Evolutionary conservation across 129 eudicot genomes (phyloP), one percentile per base, ranked within the genome.

Genomic region (Apium graveolens): DNA sequence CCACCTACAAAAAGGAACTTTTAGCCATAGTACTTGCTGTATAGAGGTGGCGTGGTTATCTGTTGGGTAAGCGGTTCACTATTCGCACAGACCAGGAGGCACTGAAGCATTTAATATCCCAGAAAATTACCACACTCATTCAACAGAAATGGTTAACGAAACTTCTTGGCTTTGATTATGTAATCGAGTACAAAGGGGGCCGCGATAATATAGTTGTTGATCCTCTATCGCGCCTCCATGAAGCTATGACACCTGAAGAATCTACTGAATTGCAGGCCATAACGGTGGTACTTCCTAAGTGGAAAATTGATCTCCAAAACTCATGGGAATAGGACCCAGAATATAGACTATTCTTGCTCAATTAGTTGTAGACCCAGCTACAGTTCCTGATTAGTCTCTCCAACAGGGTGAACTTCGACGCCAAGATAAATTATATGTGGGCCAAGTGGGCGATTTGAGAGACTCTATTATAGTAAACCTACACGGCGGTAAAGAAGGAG

Each of bases 111-210:
- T 20, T 78, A 3, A 4, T 78, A 0, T 18, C 27, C 5, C 74
- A 78, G 27, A 42, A 31, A 14, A 0, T 68, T 3, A 43, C 66
- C 0, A 79, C 51, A 20, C 5, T 66, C 11, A 0, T 70, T 0
- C 70, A 79, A 34, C 49, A 46, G 18, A 79, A 71, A 16, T 79
- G 81, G 76, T 34, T 79, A 21, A 24, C 49, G 3, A 45, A 35
- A 14, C 31, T 79, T 5, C 11, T 79, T 12, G 38, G 81, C 0
- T 44, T 31, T 12, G 45, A 71, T 4, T 79, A 79, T 79, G 12
- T 32, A 0, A 79, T 49, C 16, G 2, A 20, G 4, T 80, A 73
- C 10, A 80, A 72, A 16, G 41, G 37, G 34, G 78, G 43, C 0
- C 2, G 27, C 2, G 82, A 80, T 0, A 72, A 80, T 18, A 2